Evolutionary conservation across 768 basidiomycete genomes (phyloP).

Genomic region (Suillus bovinus): DNA sequence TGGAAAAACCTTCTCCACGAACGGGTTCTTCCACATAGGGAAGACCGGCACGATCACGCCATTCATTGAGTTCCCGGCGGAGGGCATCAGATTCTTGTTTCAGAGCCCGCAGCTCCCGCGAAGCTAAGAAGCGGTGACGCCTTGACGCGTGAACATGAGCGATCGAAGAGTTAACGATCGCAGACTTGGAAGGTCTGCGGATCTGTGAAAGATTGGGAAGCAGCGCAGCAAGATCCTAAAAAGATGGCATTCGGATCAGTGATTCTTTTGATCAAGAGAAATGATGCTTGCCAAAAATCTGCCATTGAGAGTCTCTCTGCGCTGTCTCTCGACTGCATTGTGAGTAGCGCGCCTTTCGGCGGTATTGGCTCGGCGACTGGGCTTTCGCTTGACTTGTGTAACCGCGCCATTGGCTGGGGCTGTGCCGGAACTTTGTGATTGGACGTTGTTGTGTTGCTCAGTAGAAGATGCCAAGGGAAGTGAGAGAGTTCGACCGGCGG

Average conservation of each 20-base stretch:
- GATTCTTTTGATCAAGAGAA: constrained; percentile 11
- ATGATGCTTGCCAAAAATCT: constrained; percentile 73
- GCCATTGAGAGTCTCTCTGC: constrained; percentile 90
- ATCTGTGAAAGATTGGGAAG: constrained; percentile 90
- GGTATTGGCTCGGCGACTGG: constrained; percentile 88
- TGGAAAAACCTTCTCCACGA: constrained; percentile 68
- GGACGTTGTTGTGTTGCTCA: constrained; percentile 21
- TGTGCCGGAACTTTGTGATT: constrained; percentile 22
- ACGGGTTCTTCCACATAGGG: constrained; percentile 72
- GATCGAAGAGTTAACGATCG: constrained; percentile 96
- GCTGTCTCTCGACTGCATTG: constrained; percentile 94
- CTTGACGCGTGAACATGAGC: constrained; percentile 84
- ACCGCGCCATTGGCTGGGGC: constrained; percentile 20
- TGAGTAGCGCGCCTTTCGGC: constrained; percentile 95
- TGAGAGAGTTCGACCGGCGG: constrained; percentile 34
- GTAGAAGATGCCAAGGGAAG: constrained; percentile 33
- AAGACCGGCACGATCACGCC: constrained; percentile 77
- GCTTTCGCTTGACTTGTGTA: constrained; percentile 71
- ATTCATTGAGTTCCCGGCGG: constrained; percentile 90
- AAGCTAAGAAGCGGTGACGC: constrained; percentile 77
- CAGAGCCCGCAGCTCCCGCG: constrained; percentile 77
- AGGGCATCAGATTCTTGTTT: constrained; percentile 85
- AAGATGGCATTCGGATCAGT: constrained; percentile 7
- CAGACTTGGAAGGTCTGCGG: constrained; percentile 92
- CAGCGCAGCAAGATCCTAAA: constrained; percentile 87